Conservation (phyloP, 1,139 yeast genomes). For the Schizosaccharomyces versatilis region DNA sequence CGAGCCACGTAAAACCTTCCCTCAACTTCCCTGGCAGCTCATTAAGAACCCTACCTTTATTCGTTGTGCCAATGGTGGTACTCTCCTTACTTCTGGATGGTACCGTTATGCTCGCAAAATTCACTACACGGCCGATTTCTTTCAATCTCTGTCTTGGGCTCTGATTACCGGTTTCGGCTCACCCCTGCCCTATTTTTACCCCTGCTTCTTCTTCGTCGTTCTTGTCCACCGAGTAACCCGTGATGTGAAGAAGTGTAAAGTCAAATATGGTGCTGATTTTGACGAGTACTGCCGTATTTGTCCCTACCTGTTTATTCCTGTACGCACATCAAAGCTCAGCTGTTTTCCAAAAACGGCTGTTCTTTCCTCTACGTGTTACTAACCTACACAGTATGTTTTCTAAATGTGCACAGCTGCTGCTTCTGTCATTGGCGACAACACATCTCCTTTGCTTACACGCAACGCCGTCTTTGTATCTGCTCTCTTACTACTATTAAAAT, state of each 20-base stretch:
- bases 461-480: too few species aligned
- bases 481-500: too few species aligned
- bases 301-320: slow-evolving; percentile 78
- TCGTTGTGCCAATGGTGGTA: slow-evolving; percentile 63
- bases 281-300: slow-evolving; percentile 62
- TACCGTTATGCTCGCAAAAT: slow-evolving; percentile 62
- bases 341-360: too few species aligned
- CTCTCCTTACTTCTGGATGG: slow-evolving; percentile 84
- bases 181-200: slow-evolving; percentile 91
- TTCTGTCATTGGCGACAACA: too few species aligned
- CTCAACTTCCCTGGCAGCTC: slow-evolving; percentile 68
- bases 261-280: slow-evolving; percentile 90
- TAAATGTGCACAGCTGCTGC: too few species aligned
- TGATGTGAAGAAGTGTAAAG: slow-evolving; percentile 62
- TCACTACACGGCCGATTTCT: slow-evolving; percentile 86
- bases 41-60: slow-evolving; percentile 66
- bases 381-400: too few species aligned
- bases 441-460: too few species aligned
- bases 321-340: not conserved
- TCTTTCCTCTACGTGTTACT: too few species aligned
- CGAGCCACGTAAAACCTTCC: slow-evolving; percentile 63
- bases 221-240: slow-evolving; percentile 72
- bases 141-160: slow-evolving; percentile 80
- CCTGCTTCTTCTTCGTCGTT: slow-evolving; percentile 67
- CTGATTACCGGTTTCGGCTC: slow-evolving; percentile 69